Evolutionary conservation across 352 stramenopile genomes (phyloP).

Genomic region (Pythium monospermum): DNA sequence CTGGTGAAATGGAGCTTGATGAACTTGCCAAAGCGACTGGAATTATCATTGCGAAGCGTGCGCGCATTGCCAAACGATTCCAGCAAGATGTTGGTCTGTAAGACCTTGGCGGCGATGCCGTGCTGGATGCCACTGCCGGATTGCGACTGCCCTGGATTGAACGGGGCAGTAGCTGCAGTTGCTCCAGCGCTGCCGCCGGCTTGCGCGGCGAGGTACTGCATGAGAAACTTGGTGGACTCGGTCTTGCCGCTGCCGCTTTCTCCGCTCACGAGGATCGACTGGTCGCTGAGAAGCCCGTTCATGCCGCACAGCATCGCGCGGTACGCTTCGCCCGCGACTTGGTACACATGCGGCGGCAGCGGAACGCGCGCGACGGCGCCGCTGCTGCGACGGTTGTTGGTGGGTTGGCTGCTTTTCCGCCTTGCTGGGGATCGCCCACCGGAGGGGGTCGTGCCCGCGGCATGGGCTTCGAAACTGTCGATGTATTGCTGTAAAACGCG

Average conservation of each 20-base stretch:
- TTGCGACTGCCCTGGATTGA: constrained; percentile 36
- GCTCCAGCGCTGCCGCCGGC: constrained; percentile 69
- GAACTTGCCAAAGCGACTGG: constrained; percentile 90
- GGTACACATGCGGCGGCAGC: constrained; percentile 82
- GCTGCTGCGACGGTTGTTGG: constrained; percentile 6
- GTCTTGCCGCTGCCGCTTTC: constrained; percentile 87
- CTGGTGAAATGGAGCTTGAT: constrained; percentile 89
- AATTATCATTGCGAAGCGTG: constrained; percentile 88
- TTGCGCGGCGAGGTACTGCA: constrained; percentile 77
- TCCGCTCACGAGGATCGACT: constrained; percentile 84
- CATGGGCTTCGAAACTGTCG: constrained; percentile 45
- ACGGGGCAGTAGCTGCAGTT: no score
- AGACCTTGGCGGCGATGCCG: constrained; percentile 82
- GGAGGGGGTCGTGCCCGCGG: constrained; percentile 6
- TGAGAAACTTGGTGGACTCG: constrained; percentile 88
- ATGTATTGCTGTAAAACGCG: constrained; percentile 56
- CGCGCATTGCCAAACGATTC: constrained; percentile 89
- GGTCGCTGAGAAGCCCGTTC: constrained; percentile 54
- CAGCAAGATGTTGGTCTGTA: constrained; percentile 88
- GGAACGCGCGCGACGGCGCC: neutral
- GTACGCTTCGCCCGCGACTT: constrained; percentile 78
- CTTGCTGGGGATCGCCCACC: constrained; percentile 4
- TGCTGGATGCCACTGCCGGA: constrained; percentile 21
- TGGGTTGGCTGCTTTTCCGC: constrained; percentile 8
- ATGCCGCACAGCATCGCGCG: constrained; percentile 68